phyloP scores from a whole-genome alignment of 2,329 filamentous ascomycete species.

The Penicillium hordei region DNA sequence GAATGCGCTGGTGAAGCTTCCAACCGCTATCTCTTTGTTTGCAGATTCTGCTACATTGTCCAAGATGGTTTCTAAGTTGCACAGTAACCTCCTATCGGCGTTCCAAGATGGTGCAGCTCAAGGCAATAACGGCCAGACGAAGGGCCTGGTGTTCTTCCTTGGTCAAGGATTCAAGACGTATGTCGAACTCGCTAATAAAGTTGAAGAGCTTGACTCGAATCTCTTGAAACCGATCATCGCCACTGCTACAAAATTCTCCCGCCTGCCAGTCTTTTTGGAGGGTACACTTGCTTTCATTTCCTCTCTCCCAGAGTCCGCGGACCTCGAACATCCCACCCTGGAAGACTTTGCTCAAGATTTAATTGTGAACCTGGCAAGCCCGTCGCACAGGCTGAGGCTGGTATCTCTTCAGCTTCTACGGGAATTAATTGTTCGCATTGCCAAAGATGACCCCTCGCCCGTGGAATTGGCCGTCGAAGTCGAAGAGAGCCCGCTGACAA shows the following conservation, averaged over 20 bases:
- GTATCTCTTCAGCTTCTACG: conserved; percentile 71
- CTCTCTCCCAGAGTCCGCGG: conserved; percentile 26
- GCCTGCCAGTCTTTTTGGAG: conserved; percentile 65
- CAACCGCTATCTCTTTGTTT: conserved; percentile 59
- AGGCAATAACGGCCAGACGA: conserved; percentile 51
- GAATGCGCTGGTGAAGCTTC: conserved; percentile 64
- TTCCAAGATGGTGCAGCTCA: conserved; percentile 62
- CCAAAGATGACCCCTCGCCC: conserved; percentile 47
- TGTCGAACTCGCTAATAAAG: conserved; percentile 62
- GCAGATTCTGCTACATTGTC: conserved; percentile 64
- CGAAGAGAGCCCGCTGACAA: conserved; percentile 73
- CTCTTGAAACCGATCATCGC: conserved; percentile 67
- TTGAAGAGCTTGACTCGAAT: conserved; percentile 58
- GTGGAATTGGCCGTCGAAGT: conserved; percentile 68
- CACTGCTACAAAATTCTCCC: conserved; percentile 65
- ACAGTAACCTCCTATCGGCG: conserved; percentile 65
- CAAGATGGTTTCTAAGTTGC: conserved; percentile 64
- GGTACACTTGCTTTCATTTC: conserved; percentile 56
- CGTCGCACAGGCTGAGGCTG: conserved; percentile 72
- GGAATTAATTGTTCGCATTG: conserved; percentile 54
- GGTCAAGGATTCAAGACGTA: conserved; percentile 74
- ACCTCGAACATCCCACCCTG: conserved; percentile 55
- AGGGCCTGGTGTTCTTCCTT: conserved; percentile 58
- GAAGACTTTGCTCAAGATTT: conserved; percentile 65
- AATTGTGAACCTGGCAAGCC: conserved; percentile 70